Conservation (phyloP, 495 filamentous ascomycete species). For the Aspergillus asperescens region DNA sequence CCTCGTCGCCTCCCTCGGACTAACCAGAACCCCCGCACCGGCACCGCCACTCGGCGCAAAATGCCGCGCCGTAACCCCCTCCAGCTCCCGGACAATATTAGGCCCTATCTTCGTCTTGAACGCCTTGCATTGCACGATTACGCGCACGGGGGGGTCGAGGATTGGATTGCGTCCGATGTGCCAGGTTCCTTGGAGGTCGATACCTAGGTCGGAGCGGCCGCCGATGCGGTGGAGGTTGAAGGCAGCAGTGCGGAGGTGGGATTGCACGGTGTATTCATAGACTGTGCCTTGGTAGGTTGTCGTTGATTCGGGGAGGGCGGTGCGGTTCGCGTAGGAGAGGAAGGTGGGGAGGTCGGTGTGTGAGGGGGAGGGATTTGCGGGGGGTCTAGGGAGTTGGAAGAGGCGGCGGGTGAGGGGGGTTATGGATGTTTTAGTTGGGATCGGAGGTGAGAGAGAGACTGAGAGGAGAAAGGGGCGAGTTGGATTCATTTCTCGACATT, state of each 20-base stretch:
- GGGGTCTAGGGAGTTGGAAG: conserved; percentile 33
- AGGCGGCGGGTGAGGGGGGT: conserved; percentile 31
- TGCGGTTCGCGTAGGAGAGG: conserved; percentile 59
- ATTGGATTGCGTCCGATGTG: conserved; percentile 18
- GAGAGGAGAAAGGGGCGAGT: not conserved
- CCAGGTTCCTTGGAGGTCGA: conserved; percentile 85
- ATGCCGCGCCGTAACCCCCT: conserved; percentile 69
- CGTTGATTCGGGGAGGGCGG: conserved; percentile 29
- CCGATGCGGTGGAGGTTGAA: conserved; percentile 70
- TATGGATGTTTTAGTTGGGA: conserved; percentile 17
- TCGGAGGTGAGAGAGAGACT: conserved; percentile 18
- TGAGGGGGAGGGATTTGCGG: conserved; percentile 43
- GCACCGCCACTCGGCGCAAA: conserved; percentile 51
- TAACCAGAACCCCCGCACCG: conserved; percentile 59
- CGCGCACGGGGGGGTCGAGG: conserved; percentile 42
- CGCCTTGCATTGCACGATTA: conserved; percentile 81
- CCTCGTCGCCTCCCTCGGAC: conserved; percentile 49
- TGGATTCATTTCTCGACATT: not conserved
- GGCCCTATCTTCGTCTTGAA: conserved; percentile 53
- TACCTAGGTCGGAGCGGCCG: conserved; percentile 67
- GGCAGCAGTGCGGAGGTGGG: conserved; percentile 54
- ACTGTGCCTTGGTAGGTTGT: conserved; percentile 45
- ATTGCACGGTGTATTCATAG: conserved; percentile 70
- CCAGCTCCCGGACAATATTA: conserved; percentile 71
- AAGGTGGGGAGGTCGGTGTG: conserved; percentile 70